A percentile compares a stretch with the other conserved stretches of the same genome.
These are phyloP conservation scores for Aspergillus japonicus DNA, from an alignment of 2,329 filamentous ascomycete species.

Conservation along the genomic window DNA sequence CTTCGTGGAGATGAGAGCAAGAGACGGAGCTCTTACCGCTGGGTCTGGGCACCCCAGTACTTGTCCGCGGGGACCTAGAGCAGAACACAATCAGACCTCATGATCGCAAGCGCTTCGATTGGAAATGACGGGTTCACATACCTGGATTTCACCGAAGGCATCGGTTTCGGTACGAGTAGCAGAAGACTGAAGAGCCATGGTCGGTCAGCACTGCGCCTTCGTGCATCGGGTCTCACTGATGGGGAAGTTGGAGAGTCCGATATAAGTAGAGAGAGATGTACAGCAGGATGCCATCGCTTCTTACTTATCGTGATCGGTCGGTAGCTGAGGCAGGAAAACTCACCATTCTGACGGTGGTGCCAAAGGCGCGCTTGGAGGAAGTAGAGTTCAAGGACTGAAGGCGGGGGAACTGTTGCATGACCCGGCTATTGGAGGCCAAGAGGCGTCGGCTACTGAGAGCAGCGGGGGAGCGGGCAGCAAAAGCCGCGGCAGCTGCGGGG, in stretches of 20 bases:
- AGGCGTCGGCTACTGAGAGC: conserved; percentile 26
- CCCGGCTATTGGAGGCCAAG: conserved; percentile 33
- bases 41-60: conserved; percentile 98
- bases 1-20: background rate
- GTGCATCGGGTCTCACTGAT: conserved; percentile 7
- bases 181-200: conserved; percentile 31
- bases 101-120: background rate
- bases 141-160: conserved; percentile 93
- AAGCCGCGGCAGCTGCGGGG: conserved; percentile 35
- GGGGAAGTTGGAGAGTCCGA: background rate
- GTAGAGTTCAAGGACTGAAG: conserved; percentile 34
- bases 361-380: conserved; percentile 36
- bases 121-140: conserved; percentile 24
- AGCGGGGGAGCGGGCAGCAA: conserved; percentile 32
- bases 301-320: background rate
- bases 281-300: background rate
- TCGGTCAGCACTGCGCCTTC: conserved; percentile 11
- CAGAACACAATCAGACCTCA: conserved; percentile 14
- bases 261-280: background rate
- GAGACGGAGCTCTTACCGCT: conserved; percentile 56
- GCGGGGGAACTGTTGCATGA: conserved; percentile 35
- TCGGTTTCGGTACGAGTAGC: conserved; percentile 82
- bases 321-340: conserved; percentile 4
- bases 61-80: conserved; percentile 73
- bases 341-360: conserved; percentile 41